A percentile compares a stretch with the other conserved stretches of the same genome.
Evolutionary conservation across 345 rosid genomes (phyloP).

Genomic region (Salix caprea): DNA sequence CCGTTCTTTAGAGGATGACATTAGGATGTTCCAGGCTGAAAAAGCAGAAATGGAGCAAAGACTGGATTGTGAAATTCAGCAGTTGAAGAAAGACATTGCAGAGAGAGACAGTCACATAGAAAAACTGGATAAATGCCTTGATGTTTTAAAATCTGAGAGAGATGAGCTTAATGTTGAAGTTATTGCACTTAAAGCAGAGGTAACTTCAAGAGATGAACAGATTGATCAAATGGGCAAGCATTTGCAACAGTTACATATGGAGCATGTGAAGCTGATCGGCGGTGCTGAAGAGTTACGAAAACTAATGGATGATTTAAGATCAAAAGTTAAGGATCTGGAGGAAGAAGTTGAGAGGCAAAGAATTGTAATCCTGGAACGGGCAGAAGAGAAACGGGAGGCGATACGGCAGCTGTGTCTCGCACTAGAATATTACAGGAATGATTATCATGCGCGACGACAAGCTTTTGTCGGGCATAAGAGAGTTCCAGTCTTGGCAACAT

Average conservation of each 20-base stretch:
- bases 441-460: conserved; percentile 12
- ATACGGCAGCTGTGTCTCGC: conserved; percentile 33
- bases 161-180: conserved; percentile 41
- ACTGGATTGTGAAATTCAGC: conserved; percentile 30
- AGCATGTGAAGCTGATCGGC: conserved; percentile 30
- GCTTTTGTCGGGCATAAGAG: conserved; percentile 23
- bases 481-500: conserved; percentile 22
- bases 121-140: conserved; percentile 42
- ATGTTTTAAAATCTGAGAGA: conserved; percentile 44
- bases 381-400: conserved; percentile 31
- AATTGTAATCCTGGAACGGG: conserved; percentile 13
- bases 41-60: conserved; percentile 36
- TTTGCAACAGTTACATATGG: conserved; percentile 26
- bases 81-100: conserved; percentile 37
- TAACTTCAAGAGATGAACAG: conserved; percentile 37
- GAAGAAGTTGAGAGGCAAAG: conserved; percentile 38
- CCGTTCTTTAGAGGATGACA: conserved; percentile 39
- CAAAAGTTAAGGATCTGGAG: conserved; percentile 42
- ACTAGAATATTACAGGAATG: conserved; percentile 26
- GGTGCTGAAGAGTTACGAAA: conserved; percentile 31
- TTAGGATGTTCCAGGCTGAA: conserved; percentile 33
- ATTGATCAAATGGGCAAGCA: conserved; percentile 45
- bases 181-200: conserved; percentile 39
- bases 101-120: conserved; percentile 30
- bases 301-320: conserved; percentile 33